Evolutionary conservation across 768 basidiomycete genomes (phyloP), one percentile per base, ranked within the genome.

Genomic region (Obba rivulosa): DNA sequence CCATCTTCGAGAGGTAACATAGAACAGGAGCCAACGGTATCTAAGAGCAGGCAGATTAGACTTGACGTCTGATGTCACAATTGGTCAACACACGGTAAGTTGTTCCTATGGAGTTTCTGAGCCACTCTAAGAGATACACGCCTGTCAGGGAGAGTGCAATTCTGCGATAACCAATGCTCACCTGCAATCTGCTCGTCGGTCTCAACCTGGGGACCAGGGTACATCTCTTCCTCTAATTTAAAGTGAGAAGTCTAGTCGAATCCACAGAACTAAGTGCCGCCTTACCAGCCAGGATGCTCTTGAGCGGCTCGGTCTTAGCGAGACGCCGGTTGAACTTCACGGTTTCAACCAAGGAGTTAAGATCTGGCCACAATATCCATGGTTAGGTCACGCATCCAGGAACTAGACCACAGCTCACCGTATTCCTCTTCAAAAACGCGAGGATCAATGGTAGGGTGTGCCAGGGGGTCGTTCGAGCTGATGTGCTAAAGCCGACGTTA

Each of bases 111-210:
- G n/a, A 8, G 22, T 28, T 18, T 11, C 23, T 8, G 24, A 43
- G 41, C 41, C 41, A 43, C 7, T 43, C 41, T 45, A 9, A 1
- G 24, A 8, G 28, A 25, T 14, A 28, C 16, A 14, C 17, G 13
- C 5, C 7, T 31, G 22, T 21, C 5, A 31, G 1, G 4, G 25
- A 14, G n/a, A 11, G 17, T 14, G 16, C n/a, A 13, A 36, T 17
- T 14, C 23, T 21, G 10, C 17, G 16, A 24, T 17, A 13, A 13
- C 16, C 18, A 5, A 36, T 1, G 20, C 50, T 21, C 17, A 51
- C 57, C 49, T 20, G 37, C 37, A 8, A 62, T 49, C 34, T 66
- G 49, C 35, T 61, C 62, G 34, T 69, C 68, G 2, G 62, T 58
- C 41, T 52, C 43, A 3, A 64, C 56, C 1, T 53, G 58, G 5